Evolutionary conservation across 2,329 filamentous ascomycete species (phyloP), one percentile per base, ranked within the genome.

Genomic region (Pyrenophora graminea): DNA sequence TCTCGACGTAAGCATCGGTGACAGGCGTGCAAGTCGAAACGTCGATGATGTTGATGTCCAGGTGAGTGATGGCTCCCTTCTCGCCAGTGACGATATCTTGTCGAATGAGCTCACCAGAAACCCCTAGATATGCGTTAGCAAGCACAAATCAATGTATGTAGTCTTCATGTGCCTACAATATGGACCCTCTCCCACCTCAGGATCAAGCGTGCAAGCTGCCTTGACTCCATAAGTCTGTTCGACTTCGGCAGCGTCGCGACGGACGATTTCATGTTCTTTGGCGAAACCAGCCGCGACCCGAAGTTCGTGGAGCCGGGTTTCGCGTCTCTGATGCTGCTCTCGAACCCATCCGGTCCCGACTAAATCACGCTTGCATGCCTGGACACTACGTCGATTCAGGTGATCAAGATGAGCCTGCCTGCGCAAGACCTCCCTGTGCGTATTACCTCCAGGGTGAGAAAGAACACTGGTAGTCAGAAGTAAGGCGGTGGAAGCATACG

Each of bases 1-100:
- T 76, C 59, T 84, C 81, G 13, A 83, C 64, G 44, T 76, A 80
- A 8, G 77, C 74, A 53, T 79, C 69, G 2, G 76, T 72, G 1
- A 83, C 74, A 9, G 79, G 77, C 63, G 80, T 71, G 70, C 82
- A 84, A 4, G 77, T 80, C 13, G 75, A 69, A 18, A 80, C 76
- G 56, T 84, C 80, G 39, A 83, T 73, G 25, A 84, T 70, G 64
- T 83, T 81, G 56, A 81, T 74, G 61, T 82, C 80, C 17, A 82
- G 60, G n/a, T 77, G 74, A 31, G 81, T 71, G 34, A 76, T 72
- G 36, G 82, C 71, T 37, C 81, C 82, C 21, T 61, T 61, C 64
- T 83, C 75, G 12, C 73, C 71, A 33, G 81, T 79, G n/a, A 73
- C 71, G 21, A 84, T 58, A 55, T 84, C 72, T 27, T 72, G 56